These are phyloP conservation scores for Biscutella laevigata DNA, from an alignment of 441 rosid genomes.

Conservation along the genomic window DNA sequence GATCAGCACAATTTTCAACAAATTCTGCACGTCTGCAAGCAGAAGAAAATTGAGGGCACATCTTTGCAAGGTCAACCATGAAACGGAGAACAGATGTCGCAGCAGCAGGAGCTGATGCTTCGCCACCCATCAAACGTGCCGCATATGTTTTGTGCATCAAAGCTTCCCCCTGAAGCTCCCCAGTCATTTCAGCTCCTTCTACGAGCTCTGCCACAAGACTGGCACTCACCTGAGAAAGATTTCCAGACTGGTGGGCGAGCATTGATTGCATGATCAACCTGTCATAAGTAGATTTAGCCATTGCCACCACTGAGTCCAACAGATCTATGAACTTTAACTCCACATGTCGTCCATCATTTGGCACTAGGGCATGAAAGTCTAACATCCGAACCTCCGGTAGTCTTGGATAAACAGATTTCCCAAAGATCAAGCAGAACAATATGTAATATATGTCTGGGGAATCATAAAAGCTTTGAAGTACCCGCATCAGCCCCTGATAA, in stretches of 20 bases:
- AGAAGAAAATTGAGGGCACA: slow-evolving; percentile 93
- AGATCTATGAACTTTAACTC: slow-evolving; percentile 93
- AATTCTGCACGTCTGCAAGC: slow-evolving; percentile 89
- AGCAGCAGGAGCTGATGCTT: slow-evolving; percentile 99
- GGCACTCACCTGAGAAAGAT: slow-evolving; percentile 80
- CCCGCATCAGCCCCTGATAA: slow-evolving; percentile 83
- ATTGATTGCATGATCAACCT: slow-evolving; percentile 80
- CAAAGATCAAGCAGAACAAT: slow-evolving; percentile 90
- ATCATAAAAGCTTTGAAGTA: slow-evolving; percentile 95
- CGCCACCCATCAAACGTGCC: slow-evolving; percentile 99
- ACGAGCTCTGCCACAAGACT: slow-evolving; percentile 92
- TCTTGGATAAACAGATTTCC: slow-evolving; percentile 97
- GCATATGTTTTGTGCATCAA: slow-evolving; percentile 99
- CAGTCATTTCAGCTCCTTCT: slow-evolving; percentile 89
- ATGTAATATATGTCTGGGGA: slow-evolving; percentile 98
- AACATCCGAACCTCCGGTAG: slow-evolving; percentile 99
- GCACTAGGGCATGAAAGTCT: slow-evolving; percentile 98
- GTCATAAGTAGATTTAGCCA: slow-evolving; percentile 97
- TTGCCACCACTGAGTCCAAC: slow-evolving; percentile 83
- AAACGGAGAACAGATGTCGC: slow-evolving; percentile 97
- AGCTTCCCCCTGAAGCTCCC: slow-evolving; percentile 99
- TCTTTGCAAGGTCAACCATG: slow-evolving; percentile 99
- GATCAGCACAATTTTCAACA: slow-evolving; percentile 91
- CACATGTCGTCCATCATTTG: slow-evolving; percentile 68
- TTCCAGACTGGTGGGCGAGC: slow-evolving; percentile 90